Evolutionary conservation across 345 rosid genomes (phyloP).

Genomic region (Adansonia digitata): DNA sequence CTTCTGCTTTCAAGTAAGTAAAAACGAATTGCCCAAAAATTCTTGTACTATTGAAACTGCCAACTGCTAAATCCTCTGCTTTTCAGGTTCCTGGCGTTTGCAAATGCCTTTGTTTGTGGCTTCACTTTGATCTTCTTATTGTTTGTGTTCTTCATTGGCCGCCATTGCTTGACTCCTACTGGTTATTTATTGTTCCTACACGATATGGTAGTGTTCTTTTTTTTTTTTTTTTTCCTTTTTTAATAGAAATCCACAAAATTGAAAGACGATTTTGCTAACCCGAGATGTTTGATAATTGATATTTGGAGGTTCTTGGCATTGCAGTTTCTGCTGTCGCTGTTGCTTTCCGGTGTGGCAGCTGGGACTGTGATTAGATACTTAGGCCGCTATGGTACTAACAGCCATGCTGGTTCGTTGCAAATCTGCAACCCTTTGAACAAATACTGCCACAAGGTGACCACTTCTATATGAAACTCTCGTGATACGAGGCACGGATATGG

Average conservation of each 20-base stretch:
- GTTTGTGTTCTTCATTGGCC: slow-evolving; percentile 15
- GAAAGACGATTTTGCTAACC: neutral
- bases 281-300: neutral
- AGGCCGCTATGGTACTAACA: slow-evolving; percentile 52
- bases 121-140: slow-evolving; percentile 33
- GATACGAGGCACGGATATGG: too few relatives aligned
- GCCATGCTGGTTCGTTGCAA: slow-evolving; percentile 32
- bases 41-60: too few relatives aligned
- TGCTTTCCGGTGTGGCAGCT: slow-evolving; percentile 50
- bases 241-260: neutral
- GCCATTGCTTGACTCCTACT: slow-evolving; percentile 18
- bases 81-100: slow-evolving; percentile 42
- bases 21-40: too few relatives aligned
- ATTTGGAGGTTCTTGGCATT: neutral
- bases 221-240: too few relatives aligned
- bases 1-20: slow-evolving; percentile 44
- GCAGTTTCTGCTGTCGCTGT: slow-evolving; percentile 44
- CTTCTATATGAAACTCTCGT: too few relatives aligned
- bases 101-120: slow-evolving; percentile 25
- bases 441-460: too few relatives aligned
- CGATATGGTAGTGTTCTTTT: slow-evolving; percentile 41
- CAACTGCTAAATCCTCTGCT: neutral
- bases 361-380: slow-evolving; percentile 45
- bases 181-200: slow-evolving; percentile 36
- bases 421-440: too few relatives aligned